Conservation (phyloP, 805 yeast genomes). For the Hagleromyces aurorensis region DNA sequence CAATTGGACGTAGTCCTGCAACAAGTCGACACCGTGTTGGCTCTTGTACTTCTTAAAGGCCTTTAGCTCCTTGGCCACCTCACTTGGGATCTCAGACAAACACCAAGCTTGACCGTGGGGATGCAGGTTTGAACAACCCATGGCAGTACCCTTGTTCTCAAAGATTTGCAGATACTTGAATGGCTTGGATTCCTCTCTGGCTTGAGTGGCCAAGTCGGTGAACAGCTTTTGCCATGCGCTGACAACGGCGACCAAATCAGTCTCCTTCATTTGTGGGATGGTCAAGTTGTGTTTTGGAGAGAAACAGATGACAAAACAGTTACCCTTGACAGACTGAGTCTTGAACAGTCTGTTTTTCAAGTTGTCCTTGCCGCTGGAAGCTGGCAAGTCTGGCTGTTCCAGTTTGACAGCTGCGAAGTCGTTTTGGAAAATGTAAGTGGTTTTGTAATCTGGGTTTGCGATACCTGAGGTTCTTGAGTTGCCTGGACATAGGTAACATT, state of each 20-base stretch:
- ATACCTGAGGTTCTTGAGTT: constrained; percentile 58
- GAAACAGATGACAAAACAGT: constrained; percentile 66
- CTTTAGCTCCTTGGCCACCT: constrained; percentile 50
- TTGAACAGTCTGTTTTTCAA: constrained; percentile 41
- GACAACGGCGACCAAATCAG: constrained; percentile 42
- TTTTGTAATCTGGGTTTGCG: constrained; percentile 46
- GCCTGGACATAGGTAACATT: constrained; percentile 68
- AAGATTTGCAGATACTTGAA: constrained; percentile 60
- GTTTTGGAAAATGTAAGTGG: constrained; percentile 55
- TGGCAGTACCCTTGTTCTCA: constrained; percentile 70
- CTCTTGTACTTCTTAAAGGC: constrained; percentile 42
- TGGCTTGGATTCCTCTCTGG: constrained; percentile 34
- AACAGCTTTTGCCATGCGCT: constrained; percentile 54
- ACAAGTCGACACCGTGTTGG: constrained; percentile 40
- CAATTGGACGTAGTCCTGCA: constrained; percentile 53
- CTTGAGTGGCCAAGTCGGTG: constrained; percentile 35
- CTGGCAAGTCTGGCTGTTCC: constrained; percentile 42
- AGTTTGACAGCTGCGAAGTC: constrained; percentile 64
- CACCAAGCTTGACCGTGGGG: constrained; percentile 85
- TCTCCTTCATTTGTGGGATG: constrained; percentile 48
- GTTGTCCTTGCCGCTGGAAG: constrained; percentile 10
- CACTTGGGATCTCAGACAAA: constrained; percentile 55
- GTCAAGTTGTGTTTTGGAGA: constrained; percentile 62
- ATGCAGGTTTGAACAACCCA: constrained; percentile 80
- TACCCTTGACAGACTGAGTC: constrained; percentile 55